Base-by-base conservation (phyloP, 768 basidiomycete species). In the Galerina marginata region DNA sequence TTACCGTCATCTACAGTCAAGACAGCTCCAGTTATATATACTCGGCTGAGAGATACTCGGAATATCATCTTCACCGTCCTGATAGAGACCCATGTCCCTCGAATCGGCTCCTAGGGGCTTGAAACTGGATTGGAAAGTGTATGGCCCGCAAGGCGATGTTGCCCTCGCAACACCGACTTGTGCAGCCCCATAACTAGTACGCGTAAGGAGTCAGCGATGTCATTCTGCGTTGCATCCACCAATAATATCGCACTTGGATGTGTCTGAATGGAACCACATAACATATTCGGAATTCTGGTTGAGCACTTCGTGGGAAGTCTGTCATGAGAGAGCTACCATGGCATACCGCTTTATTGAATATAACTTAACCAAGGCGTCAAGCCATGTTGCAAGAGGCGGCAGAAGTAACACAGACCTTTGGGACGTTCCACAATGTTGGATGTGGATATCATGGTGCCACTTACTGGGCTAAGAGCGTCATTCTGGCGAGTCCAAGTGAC, bases 261-360 rank as follows among this genome's bases (percentile, higher is more conserved):
- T 78, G 65, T 88, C 86, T 9, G 84, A 86, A 69, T 88, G 86
- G 75, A 88, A 88, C 86, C 86, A 88, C 86, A 88, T 86, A 20
- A 87, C 86, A 67, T 86, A 87, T 75, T 86, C 83, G 6, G 75
- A 75, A 64, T 82, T 86, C 85, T 87, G 55, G 15, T n/a, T 10
- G 23, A 20, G 14, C 15, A 11, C 16, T 26, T 44, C 3, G 10
- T 42, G 37, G 23, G 11, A 43, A 26, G 26, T 52, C 39, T 23
- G 20, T 42, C 3, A 50, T 20, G 16, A 36, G 42, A n/a, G 46
- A 49, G 2, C 2, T 37, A 59, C 71, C 14, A 14, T 33, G 4
- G 43, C 53, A 16, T 42, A 84, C 85, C 66, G 75, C 77, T 66
- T 76, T 72, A 70, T 87, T 86, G 72, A 80, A 86, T 1, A 86